phyloP scores from a whole-genome alignment of 1,139 yeast species.

The Pichia sp. region DNA sequence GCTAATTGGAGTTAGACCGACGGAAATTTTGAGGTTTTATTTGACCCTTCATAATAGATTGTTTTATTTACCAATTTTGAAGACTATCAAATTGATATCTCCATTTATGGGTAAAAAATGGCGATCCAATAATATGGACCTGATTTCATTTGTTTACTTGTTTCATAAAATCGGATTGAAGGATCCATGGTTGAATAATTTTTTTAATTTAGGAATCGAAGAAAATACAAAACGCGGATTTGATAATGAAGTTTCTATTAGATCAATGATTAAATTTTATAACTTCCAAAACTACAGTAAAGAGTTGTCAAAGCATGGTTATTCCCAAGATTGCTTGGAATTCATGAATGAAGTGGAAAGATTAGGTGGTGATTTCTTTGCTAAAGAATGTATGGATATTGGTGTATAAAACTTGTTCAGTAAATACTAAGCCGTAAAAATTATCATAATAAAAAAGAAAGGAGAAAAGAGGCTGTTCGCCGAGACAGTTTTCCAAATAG shows the following conservation, averaged over 20 bases:
- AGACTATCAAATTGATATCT: slow-evolving; percentile 67
- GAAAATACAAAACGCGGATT: slow-evolving; percentile 70
- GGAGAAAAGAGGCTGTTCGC: background rate
- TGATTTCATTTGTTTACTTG: slow-evolving; percentile 79
- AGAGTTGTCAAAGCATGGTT: slow-evolving; percentile 37
- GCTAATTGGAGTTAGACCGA: slow-evolving; percentile 50
- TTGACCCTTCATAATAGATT: slow-evolving; percentile 50
- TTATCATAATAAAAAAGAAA: too few species aligned
- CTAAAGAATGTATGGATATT: slow-evolving; percentile 9
- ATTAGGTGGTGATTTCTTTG: slow-evolving; percentile 13
- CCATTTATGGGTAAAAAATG: slow-evolving; percentile 94
- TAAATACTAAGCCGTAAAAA: background rate
- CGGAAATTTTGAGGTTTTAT: slow-evolving; percentile 40
- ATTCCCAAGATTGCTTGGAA: slow-evolving; percentile 6
- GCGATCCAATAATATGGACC: slow-evolving; percentile 89
- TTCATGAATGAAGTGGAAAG: slow-evolving; percentile 13
- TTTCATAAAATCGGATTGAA: slow-evolving; percentile 64
- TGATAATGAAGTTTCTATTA: slow-evolving; percentile 78
- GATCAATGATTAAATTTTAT: slow-evolving; percentile 76
- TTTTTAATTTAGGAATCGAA: slow-evolving; percentile 36
- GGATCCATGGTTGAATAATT: slow-evolving; percentile 86
- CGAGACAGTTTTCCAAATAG: slow-evolving; percentile 1
- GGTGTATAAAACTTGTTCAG: background rate
- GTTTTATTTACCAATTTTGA: slow-evolving; percentile 65
- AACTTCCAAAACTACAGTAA: slow-evolving; percentile 52